A percentile compares a stretch with the other conserved stretches of the same genome.
Conservation (phyloP, 495 filamentous ascomycete species). For the Podospora tetraspora region DNA sequence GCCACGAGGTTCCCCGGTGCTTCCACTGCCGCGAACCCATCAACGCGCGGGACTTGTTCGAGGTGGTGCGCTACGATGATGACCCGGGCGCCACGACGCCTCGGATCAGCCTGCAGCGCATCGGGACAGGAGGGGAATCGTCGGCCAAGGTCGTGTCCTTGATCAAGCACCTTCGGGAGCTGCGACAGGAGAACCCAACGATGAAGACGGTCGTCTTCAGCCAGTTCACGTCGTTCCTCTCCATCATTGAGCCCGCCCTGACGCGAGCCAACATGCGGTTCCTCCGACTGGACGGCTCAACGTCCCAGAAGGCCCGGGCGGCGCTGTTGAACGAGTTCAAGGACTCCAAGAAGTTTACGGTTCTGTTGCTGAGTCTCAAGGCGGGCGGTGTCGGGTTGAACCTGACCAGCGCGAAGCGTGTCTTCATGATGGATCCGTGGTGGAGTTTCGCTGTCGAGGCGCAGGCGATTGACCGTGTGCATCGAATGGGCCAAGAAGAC, state of each 20-base stretch:
- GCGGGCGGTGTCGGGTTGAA: constrained; percentile 95
- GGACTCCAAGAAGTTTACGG: constrained; percentile 43
- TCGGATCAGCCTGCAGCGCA: constrained; percentile 73
- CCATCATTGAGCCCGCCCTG: constrained; percentile 79
- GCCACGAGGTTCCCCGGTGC: constrained; percentile 68
- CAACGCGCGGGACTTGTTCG: constrained; percentile 79
- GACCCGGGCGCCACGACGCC: constrained; percentile 37
- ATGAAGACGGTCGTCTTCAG: constrained; percentile 93
- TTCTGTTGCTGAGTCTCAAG: constrained; percentile 78
- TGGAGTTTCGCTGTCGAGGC: constrained; percentile 97
- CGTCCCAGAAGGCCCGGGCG: constrained; percentile 77
- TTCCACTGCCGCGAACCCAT: constrained; percentile 84
- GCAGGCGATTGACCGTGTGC: constrained; percentile 97
- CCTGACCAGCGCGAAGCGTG: constrained; percentile 76
- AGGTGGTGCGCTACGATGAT: constrained; percentile 63
- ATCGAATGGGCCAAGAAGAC: constrained; percentile 90
- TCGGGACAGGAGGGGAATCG: constrained; percentile 60
- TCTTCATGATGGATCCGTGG: constrained; percentile 99
- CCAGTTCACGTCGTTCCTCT: constrained; percentile 95
- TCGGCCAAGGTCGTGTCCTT: constrained; percentile 84
- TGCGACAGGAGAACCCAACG: constrained; percentile 54
- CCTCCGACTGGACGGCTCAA: constrained; percentile 85
- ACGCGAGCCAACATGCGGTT: constrained; percentile 63
- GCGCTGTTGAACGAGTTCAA: constrained; percentile 68
- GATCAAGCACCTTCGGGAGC: constrained; percentile 62